phyloP scores from a whole-genome alignment of 2,329 filamentous ascomycete genomes.

The Scorias spongiosa region DNA sequence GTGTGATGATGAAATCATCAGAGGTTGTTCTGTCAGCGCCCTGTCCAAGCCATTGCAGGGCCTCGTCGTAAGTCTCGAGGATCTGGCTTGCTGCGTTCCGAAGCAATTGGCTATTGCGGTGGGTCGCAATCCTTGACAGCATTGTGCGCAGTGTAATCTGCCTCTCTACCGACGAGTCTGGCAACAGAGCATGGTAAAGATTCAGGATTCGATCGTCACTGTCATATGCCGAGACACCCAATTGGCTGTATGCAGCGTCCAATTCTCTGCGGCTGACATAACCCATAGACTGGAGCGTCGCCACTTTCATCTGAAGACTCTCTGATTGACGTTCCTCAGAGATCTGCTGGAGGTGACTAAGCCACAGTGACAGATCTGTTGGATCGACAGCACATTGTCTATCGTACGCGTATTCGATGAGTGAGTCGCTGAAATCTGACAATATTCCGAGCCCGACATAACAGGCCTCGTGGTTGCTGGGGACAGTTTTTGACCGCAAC shows the following conservation, averaged over 20 bases:
- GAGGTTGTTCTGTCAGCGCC: constrained; percentile 25
- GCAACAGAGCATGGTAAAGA: constrained; percentile 43
- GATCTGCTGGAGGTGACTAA: constrained; percentile 49
- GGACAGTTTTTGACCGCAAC: constrained; percentile 1
- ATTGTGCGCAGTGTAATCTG: constrained; percentile 42
- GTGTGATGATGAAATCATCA: constrained; percentile 43
- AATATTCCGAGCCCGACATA: constrained; percentile 46
- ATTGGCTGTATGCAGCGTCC: constrained; percentile 40
- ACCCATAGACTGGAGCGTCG: constrained; percentile 42
- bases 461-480: constrained; percentile 13
- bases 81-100: constrained; percentile 41
- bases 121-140: constrained; percentile 44
- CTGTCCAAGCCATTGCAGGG: constrained; percentile 45
- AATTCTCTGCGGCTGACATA: constrained; percentile 43
- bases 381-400: constrained; percentile 44
- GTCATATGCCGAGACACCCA: constrained; percentile 35
- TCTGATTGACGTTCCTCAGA: constrained; percentile 41
- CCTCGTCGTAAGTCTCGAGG: constrained; percentile 48
- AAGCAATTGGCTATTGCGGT: constrained; percentile 42
- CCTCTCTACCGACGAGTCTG: constrained; percentile 36
- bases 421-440: constrained; percentile 44
- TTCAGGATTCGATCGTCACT: constrained; percentile 48
- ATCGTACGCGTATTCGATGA: constrained; percentile 48
- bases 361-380: constrained; percentile 41
- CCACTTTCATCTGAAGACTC: constrained; percentile 42